Evolutionary conservation across 257 asterid species (phyloP).

Genomic region (Rubia yunnanensis): DNA sequence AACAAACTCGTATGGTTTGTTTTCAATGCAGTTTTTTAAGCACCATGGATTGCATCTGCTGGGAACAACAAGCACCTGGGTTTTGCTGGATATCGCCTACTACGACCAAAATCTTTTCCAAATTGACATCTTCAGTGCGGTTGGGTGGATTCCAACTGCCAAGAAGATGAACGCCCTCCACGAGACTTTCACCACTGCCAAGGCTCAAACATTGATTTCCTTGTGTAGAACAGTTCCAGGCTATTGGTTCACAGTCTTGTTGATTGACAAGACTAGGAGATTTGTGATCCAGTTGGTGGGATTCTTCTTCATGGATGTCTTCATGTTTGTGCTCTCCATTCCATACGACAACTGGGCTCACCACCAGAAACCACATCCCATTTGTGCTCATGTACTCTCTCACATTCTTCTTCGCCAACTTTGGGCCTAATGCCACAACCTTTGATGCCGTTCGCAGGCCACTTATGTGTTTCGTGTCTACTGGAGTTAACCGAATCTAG

Average conservation of each 20-base stretch:
- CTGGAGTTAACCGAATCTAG: too few relatives aligned
- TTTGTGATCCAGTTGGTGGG: conserved; percentile 42
- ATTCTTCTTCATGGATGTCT: conserved; percentile 42
- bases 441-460: too few relatives aligned
- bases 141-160: conserved; percentile 60
- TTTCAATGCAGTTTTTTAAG: conserved; percentile 29
- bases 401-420: conserved; percentile 52
- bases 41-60: conserved; percentile 57
- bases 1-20: conserved; percentile 32
- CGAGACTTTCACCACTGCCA: conserved; percentile 40
- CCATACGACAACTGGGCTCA: conserved; percentile 53
- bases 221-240: conserved; percentile 58
- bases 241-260: conserved; percentile 51
- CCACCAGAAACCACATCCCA: conserved; percentile 31
- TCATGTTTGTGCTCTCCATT: conserved; percentile 51
- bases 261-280: conserved; percentile 39
- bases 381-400: conserved; percentile 40
- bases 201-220: conserved; percentile 55
- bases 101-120: conserved; percentile 60
- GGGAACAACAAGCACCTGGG: conserved; percentile 52
- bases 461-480: too few relatives aligned
- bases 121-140: conserved; percentile 47
- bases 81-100: conserved; percentile 51
- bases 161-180: conserved; percentile 38
- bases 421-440: conserved; percentile 58